Evolutionary conservation across 805 yeast genomes (phyloP).

Genomic region (Candida quercuum): DNA sequence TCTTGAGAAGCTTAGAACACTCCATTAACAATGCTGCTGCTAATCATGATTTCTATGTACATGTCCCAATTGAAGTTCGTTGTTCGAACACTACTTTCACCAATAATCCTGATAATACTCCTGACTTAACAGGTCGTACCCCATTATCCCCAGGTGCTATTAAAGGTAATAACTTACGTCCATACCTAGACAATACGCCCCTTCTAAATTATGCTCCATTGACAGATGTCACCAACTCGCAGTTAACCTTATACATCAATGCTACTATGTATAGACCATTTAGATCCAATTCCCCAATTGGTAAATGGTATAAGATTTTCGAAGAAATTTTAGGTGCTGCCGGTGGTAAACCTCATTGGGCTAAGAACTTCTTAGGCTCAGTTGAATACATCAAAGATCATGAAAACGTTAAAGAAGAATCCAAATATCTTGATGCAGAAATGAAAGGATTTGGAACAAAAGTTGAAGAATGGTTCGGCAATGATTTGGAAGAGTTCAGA

Average conservation of each 20-base stretch:
- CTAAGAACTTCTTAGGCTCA: conserved; percentile 82
- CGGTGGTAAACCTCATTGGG: conserved; percentile 98
- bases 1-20: conserved; percentile 56
- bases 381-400: conserved; percentile 26
- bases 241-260: conserved; percentile 79
- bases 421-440: conserved; percentile 49
- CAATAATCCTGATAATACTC: conserved; percentile 23
- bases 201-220: conserved; percentile 48
- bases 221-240: conserved; percentile 51
- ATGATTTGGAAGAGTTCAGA: conserved; percentile 57
- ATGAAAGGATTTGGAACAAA: conserved; percentile 76
- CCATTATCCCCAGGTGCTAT: conserved; percentile 67
- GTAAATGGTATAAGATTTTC: conserved; percentile 77
- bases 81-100: conserved; percentile 73
- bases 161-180: conserved; percentile 78
- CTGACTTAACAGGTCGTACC: conserved; percentile 49
- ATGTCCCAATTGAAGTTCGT: conserved; percentile 93
- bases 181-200: conserved; percentile 80
- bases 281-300: conserved; percentile 62
- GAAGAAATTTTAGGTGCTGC: conserved; percentile 72
- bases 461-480: conserved; percentile 77
- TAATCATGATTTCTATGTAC: conserved; percentile 69
- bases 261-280: conserved; percentile 98
- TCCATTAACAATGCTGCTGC: conserved; percentile 57
- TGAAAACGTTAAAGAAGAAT: conserved; percentile 27